A percentile compares a stretch with the other conserved stretches of the same genome.
These are phyloP conservation scores for Coelastrella sp. DNA, from an alignment of 139 green algal species.

Conservation along the genomic window DNA sequence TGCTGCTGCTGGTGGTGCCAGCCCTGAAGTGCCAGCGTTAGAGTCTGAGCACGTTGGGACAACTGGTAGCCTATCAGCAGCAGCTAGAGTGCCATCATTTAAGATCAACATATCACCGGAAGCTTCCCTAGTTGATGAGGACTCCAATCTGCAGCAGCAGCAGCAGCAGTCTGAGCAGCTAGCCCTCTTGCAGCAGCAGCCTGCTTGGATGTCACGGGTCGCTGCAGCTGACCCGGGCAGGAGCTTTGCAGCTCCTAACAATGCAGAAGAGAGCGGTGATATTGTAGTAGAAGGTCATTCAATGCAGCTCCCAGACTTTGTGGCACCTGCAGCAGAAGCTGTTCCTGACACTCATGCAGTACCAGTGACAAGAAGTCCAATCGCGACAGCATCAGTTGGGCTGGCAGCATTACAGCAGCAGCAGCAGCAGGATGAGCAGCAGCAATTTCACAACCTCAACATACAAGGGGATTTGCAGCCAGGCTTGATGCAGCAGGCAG, in stretches of 20 bases:
- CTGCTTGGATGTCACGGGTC: not conserved
- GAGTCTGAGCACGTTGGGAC: not conserved
- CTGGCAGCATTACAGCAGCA: not conserved
- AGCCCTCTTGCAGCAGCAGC: no score
- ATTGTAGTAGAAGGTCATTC: conserved; percentile 37
- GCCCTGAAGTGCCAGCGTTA: not conserved
- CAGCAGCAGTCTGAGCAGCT: no score
- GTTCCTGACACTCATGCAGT: not conserved
- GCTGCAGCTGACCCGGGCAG: not conserved
- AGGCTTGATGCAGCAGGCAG: not conserved
- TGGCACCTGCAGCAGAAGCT: not conserved
- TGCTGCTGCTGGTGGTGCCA: conserved; percentile 3
- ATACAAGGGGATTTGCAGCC: not conserved
- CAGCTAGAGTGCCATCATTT: not conserved
- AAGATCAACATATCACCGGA: not conserved
- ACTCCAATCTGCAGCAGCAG: not conserved
- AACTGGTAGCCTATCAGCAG: no score
- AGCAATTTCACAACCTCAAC: not conserved
- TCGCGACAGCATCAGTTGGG: not conserved
- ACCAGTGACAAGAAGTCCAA: not conserved
- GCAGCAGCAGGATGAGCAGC: not conserved
- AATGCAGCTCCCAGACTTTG: conserved; percentile 12
- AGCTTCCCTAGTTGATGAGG: not conserved
- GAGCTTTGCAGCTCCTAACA: conserved; percentile 1
- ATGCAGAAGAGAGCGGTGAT: conserved; percentile 7